Evolutionary conservation across 352 stramenopile species (phyloP), one percentile per base, ranked within the genome.

Genomic region (Pilasporangium apinafurcum): DNA sequence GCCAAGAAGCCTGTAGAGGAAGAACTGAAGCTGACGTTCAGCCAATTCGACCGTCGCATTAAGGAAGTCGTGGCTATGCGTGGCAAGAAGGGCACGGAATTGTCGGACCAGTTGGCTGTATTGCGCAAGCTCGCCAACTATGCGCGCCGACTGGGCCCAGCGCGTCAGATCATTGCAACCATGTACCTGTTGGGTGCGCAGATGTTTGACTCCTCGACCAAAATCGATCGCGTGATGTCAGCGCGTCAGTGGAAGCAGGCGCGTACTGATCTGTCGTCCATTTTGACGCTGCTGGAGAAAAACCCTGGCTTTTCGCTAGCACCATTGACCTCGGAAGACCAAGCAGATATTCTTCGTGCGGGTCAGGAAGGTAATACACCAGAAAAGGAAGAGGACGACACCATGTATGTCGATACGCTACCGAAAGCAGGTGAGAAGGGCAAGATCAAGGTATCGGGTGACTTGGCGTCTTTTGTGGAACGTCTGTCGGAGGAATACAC

Each of bases 401-500:
- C 76, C 24, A 76, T 94, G 33, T 87, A 82, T 35, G 85, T 85
- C 10, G 76, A 92, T 44, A 83, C 68, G 17, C 30, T 91, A 40
- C 76, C 77, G 5, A 59, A 71, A 48, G 72, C 71, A n/a, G 77
- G 78, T 25, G 71, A 67, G 44, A 85, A 88, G 68, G 77, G 72
- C 35, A 55, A 65, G 72, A 70, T 97, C 75, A 86, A 87, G 67
- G 83, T 95, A 32, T 92, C 86, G 37, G 88, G 86, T 16, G 90
- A 92, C 48, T 65, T 95, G 24, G 84, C 75, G 7, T 65, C 75
- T 17, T 97, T 95, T 48, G 72, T 98, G 26, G 82, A 91, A 33
- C 88, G 92, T 30, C 75, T 99, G 17, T 90, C 96, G 39, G 94
- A 98, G 56, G 95, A 99, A 67, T 99, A 99, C 77, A 98, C 76